Evolutionary conservation across 441 rosid species (phyloP), one percentile per base, ranked within the genome.

Genomic region (Syzygium malaccense): DNA sequence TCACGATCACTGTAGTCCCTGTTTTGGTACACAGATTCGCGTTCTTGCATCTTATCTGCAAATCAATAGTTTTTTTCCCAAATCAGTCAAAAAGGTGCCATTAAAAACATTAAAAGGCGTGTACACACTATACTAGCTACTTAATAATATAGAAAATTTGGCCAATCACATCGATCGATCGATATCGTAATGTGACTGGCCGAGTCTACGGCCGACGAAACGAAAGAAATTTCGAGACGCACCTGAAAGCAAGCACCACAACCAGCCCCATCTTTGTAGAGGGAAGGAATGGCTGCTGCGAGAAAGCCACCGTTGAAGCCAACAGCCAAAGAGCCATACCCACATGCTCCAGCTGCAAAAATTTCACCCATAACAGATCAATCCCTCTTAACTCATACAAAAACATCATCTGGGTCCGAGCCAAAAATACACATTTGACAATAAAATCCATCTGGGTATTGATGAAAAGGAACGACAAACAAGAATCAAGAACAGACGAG

Each of bases 191-290:
- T 3, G 51, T 23, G 83, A 75, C 13, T 51, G 8, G 51, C 51
- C 28, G 0, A 75, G 3, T 85, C 87, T 13, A 25, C 17, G 17
- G 87, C 23, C 33, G 33, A 18, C 25, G 1, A 75, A 32, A 30
- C 17, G 51, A 30, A 62, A 15, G 85, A 48, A 25, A 8, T 18
- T 37, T 87, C 55, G 66, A 14, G 13, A n/a, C 51, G 8, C 33
- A 95, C 97, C 95, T 96, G 96, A 89, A 96, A 96, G 90, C 99
- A 97, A 87, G 99, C 96, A 45, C 99, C 98, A 51, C 99, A 97
- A 19, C 97, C 97, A 86, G 95, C 97, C 9, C 99, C 99, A 62
- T 94, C 92, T 91, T 96, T 96, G 94, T 90, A 96, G 89, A 96
- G 91, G 15, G 98, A 92, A 91, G 99, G 91, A 78, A 91, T 90